Base-by-base conservation (phyloP, 768 basidiomycete species). In the Hypsizygus marmoreus region DNA sequence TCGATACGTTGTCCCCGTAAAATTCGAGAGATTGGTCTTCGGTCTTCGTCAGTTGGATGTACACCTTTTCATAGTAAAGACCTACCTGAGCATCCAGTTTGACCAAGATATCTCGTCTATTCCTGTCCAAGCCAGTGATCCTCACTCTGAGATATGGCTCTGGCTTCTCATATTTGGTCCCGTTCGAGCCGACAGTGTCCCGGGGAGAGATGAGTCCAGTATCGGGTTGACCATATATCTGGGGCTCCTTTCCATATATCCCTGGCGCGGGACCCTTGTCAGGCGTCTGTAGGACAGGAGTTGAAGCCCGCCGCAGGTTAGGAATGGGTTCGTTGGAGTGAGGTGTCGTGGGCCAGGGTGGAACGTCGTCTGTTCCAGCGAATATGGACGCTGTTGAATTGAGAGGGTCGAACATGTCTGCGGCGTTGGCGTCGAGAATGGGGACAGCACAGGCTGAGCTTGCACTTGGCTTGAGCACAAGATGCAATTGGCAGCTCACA, bases 21-120 rank as follows among this genome's bases (percentile, higher is more conserved):
- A 99, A 61, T 91, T 95, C 31, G 91, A 81, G 19, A 98, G 73
- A 64, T 97, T 98, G 31, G 95, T 97, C 95, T 97, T 64, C 19
- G 29, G 43, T n/a, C 29, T 25, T 16, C 16, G 34, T 54, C 43
- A 50, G 36, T 23, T 37, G 41, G 22, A 30, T 30, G 23, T 41
- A 19, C 35, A 29, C 13, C 32, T 20, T 28, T 14, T 19, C 26
- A 7, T 39, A 8, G 34, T 17, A 33, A 40, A 43, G 20, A 68
- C 79, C 56, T 57, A 95, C 95, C 78, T 95, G 92, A 12, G 93
- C 94, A 66, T 99, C 97, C 51, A 99, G 82, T 62, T 91, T 86
- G 62, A 99, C 77, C 61, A 97, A 80, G 51, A 97, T 86, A 60
- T 99, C 97, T 58, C 95, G 79, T 67, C 93, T 77, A 73, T 98